These are phyloP conservation scores for Kodamaea sagamina DNA, from an alignment of 805 yeast species.

Conservation along the genomic window DNA sequence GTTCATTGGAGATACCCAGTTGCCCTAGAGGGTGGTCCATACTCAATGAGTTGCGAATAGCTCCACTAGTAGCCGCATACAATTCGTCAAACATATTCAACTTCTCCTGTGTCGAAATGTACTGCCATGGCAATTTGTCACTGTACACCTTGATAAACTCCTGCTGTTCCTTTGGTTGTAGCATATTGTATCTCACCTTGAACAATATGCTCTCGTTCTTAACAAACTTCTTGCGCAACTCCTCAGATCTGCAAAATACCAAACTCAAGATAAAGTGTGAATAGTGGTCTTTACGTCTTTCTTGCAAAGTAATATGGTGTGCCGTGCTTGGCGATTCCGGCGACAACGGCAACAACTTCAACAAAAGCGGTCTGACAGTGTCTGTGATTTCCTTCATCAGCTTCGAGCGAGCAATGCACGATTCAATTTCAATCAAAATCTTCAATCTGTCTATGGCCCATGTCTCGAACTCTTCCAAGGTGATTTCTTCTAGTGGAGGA, in stretches of 20 bases:
- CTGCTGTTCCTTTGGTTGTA: slow-evolving; percentile 66
- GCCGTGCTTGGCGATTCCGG: slow-evolving; percentile 35
- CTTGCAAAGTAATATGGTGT: slow-evolving; percentile 43
- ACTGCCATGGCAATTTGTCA: slow-evolving; percentile 71
- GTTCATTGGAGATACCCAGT: slow-evolving; percentile 45
- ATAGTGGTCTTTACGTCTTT: slow-evolving; percentile 86
- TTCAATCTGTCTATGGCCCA: slow-evolving; percentile 95
- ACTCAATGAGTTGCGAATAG: slow-evolving; percentile 39
- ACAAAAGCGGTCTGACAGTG: slow-evolving; percentile 64
- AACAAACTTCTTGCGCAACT: slow-evolving; percentile 75
- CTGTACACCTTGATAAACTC: slow-evolving; percentile 58
- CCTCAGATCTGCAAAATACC: slow-evolving; percentile 87
- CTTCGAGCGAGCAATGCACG: slow-evolving; percentile 65
- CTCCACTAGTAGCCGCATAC: slow-evolving; percentile 53
- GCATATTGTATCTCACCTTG: slow-evolving; percentile 64
- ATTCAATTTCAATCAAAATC: slow-evolving; percentile 81
- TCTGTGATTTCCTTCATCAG: slow-evolving; percentile 63
- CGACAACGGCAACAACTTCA: slow-evolving; percentile 65
- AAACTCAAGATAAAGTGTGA: slow-evolving; percentile 86
- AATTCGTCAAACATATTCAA: slow-evolving; percentile 48
- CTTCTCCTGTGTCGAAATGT: slow-evolving; percentile 65
- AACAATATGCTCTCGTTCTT: slow-evolving; percentile 76
- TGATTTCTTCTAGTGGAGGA: slow-evolving; percentile 84
- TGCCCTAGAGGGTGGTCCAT: slow-evolving; percentile 24
- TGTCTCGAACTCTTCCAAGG: slow-evolving; percentile 86